Base-by-base conservation (phyloP, 495 filamentous ascomycete genomes). In the Hypoxylon fragiforme region DNA sequence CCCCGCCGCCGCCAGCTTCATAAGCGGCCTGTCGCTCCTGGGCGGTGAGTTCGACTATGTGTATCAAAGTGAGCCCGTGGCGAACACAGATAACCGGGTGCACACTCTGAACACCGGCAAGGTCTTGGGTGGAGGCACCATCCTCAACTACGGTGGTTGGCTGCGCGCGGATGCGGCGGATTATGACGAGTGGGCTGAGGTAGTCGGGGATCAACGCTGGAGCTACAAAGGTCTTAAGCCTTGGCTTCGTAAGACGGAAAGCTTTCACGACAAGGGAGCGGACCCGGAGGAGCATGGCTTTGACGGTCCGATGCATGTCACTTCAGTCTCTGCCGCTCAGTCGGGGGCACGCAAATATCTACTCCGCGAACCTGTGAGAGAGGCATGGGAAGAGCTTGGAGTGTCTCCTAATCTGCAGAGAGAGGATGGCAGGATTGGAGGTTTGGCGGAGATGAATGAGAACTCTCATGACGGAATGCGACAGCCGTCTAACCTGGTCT, bases 161-260 rank as follows among this genome's bases (percentile, higher is more conserved):
- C 57, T 65, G 15, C 65, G 73, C 9, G 73, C 67, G 6, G 64
- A 68, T 50, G 59, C 57, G 11, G 44, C 21, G 2, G 72, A 78
- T 41, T 76, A 74, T 35, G 69, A 75, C 13, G 57, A 57, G 12
- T 77, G 75, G 75, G 73, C 57, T 24, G 39, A 62, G 31, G 7
- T 63, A 5, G 68, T 69, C 4, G 54, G 57, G 3, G 70, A 76
- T 44, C 35, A 46, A 2, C 57, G 66, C 7, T 78, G 73, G 74
- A 70, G 65, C 42, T 75, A 73, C 43, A 21, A 61, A 32, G 60
- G 58, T 2, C 30, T 75, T 2, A 62, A 71, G 14, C 67, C 70
- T 0, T 73, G 68, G 47, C 64, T 77, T 21, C 19, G 41, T 7
- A 52, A 54, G 44, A 42, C 62, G 2, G 70, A 71, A 52, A 6